These are phyloP conservation scores for Stagonosporopsis cucurbitacearum DNA, from an alignment of 2,329 filamentous ascomycete genomes.

Conservation along the genomic window DNA sequence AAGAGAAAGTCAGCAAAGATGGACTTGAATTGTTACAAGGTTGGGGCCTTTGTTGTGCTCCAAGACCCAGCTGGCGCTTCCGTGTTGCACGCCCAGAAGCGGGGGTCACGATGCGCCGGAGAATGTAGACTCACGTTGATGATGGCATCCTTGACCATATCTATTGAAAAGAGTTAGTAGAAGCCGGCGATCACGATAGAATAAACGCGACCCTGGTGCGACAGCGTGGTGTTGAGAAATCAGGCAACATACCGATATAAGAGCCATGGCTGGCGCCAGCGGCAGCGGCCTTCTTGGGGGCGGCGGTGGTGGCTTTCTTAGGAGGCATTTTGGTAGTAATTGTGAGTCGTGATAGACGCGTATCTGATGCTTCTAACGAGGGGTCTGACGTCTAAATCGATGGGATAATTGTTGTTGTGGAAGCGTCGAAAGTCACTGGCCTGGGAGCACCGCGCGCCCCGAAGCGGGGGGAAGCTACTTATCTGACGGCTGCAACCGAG, in stretches of 20 bases:
- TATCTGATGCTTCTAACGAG: conserved; percentile 46
- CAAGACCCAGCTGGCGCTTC: conserved; percentile 41
- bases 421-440: conserved; percentile 36
- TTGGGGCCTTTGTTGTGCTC: conserved; percentile 30
- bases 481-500: conserved; percentile 40
- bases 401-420: conserved; percentile 26
- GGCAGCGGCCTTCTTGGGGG: conserved; percentile 64
- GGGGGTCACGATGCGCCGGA: conserved; percentile 56
- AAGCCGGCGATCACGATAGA: conserved; percentile 58
- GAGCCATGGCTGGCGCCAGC: conserved; percentile 64
- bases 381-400: conserved; percentile 29
- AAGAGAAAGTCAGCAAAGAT: conserved; percentile 57
- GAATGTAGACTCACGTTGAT: conserved; percentile 68
- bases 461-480: conserved; percentile 37
- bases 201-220: conserved; percentile 49
- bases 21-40: conserved; percentile 14
- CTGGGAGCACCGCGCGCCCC: conserved; percentile 34
- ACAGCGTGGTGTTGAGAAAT: conserved; percentile 55
- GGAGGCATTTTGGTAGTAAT: conserved; percentile 64
- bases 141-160: conserved; percentile 77
- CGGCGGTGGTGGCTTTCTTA: conserved; percentile 65
- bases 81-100: conserved; percentile 44
- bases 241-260: conserved; percentile 67
- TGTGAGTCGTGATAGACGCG: conserved; percentile 32
- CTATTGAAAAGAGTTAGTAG: conserved; percentile 62